Evolutionary conservation across 805 yeast genomes (phyloP).

Genomic region (Starmerella riodocensis): DNA sequence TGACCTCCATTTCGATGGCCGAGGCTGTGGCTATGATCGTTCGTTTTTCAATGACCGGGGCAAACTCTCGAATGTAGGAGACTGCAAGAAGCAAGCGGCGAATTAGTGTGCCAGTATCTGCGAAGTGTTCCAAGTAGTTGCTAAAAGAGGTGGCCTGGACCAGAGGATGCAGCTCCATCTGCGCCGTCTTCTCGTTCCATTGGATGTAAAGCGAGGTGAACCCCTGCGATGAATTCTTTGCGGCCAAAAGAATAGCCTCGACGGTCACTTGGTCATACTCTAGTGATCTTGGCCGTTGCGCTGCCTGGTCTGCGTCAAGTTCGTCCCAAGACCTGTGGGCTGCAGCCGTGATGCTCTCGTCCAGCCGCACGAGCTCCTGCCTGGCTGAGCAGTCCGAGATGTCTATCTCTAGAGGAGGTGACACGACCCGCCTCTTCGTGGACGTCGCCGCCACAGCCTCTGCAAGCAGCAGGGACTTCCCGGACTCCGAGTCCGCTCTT

Average conservation of each 20-base stretch:
- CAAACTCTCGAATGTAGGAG: constrained; percentile 1
- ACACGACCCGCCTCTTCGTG: too few species aligned
- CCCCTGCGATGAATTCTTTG: constrained; percentile 7
- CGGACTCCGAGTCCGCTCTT: too few species aligned
- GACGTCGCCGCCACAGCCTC: too few species aligned
- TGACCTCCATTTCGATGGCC: constrained; percentile 7
- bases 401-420: too few species aligned
- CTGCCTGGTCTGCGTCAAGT: background rate
- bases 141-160: background rate
- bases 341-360: too few species aligned
- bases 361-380: too few species aligned
- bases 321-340: background rate
- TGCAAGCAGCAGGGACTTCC: too few species aligned
- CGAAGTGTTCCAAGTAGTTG: constrained; percentile 1
- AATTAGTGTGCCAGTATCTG: constrained; percentile 7
- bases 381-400: too few species aligned
- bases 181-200: constrained; percentile 4
- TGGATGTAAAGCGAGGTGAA: constrained; percentile 1
- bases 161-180: background rate
- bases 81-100: constrained; percentile 10
- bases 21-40: constrained; percentile 9
- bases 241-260: background rate
- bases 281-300: background rate
- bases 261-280: background rate
- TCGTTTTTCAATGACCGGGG: background rate